Evolutionary conservation across 202 grass and related monocot species (phyloP), one percentile per base, ranked within the genome.

Genomic region (Panicum virgatum): DNA sequence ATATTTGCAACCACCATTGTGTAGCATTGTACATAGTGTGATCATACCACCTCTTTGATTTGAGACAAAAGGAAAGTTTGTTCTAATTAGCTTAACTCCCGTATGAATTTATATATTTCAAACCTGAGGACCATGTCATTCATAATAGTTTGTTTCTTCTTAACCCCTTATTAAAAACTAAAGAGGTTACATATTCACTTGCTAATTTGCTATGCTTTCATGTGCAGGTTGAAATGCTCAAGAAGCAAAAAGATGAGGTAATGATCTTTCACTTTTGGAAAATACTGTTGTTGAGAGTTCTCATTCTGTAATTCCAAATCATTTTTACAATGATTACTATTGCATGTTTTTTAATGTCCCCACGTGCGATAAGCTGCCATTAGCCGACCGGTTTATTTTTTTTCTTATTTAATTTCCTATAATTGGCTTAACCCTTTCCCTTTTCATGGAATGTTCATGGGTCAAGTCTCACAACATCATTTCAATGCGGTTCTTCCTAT

Each of bases 181-280:
- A 34, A 36, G 37, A 59, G 2, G 16, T 25, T 62, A 39, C 50
- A 54, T 71, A 12, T 59, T 59, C 23, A 27, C 56, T 59, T 59
- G 10, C 3, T 87, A 2, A 82, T 42, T 68, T 60, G 1, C 58
- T 73, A 51, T 73, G 9, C 34, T 78, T 76, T 48, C 34, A 78
- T 82, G 25, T 95, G 62, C 89, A 98, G 96, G 75, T 50, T 47
- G 92, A 98, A 85, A 92, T 94, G 86, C 69, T 88, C 45, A 72
- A 92, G 77, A 84, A 79, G 80, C 90, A 98, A 91, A 98, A 96
- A 39, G 79, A 93, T 82, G 88, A 96, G 92, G 96, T 98, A 96
- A 84, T 59, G 19, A 9, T 29, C 46, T 69, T 63, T 12, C 27
- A 71, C 40, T 76, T 78, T n/a, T 9, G 27, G 54, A 36, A 79